phyloP scores from a whole-genome alignment of 305 asterid genomes.

The Lippia alba region DNA sequence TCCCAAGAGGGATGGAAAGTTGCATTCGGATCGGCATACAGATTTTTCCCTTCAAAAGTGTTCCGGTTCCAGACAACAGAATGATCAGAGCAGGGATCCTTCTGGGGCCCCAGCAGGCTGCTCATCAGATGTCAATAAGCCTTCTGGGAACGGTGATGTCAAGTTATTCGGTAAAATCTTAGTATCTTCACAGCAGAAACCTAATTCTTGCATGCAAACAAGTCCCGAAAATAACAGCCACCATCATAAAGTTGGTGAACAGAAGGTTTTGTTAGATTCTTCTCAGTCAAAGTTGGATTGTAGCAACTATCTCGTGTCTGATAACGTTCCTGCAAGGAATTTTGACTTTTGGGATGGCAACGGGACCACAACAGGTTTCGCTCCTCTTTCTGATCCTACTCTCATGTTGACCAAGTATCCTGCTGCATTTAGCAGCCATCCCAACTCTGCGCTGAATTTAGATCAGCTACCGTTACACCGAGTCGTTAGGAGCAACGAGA shows the following conservation, averaged over 20 bases:
- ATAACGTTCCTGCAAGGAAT: constrained; percentile 53
- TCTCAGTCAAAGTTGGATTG: constrained; percentile 52
- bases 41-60: constrained; percentile 67
- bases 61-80: constrained; percentile 46
- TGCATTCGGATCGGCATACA: constrained; percentile 39
- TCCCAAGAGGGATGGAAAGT: constrained; percentile 45
- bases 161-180: constrained; percentile 94
- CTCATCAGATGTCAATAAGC: constrained; percentile 66
- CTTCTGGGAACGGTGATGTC: constrained; percentile 77
- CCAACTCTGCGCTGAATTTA: constrained; percentile 50
- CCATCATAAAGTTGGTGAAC: constrained; percentile 43
- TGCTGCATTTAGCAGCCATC: constrained; percentile 51
- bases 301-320: constrained; percentile 49
- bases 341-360: constrained; percentile 64
- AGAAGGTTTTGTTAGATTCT: constrained; percentile 49
- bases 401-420: constrained; percentile 60
- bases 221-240: constrained; percentile 42
- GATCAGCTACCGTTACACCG: constrained; percentile 53
- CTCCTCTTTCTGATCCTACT: constrained; percentile 67
- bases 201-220: constrained; percentile 42
- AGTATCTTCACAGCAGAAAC: constrained; percentile 59
- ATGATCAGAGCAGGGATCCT: constrained; percentile 44
- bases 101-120: constrained; percentile 46
- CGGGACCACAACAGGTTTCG: constrained; percentile 55
- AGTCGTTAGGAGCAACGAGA: constrained; percentile 43